Base-by-base conservation (phyloP, 371 early-diverging fungal species). In the Chytridium lagenaria region DNA sequence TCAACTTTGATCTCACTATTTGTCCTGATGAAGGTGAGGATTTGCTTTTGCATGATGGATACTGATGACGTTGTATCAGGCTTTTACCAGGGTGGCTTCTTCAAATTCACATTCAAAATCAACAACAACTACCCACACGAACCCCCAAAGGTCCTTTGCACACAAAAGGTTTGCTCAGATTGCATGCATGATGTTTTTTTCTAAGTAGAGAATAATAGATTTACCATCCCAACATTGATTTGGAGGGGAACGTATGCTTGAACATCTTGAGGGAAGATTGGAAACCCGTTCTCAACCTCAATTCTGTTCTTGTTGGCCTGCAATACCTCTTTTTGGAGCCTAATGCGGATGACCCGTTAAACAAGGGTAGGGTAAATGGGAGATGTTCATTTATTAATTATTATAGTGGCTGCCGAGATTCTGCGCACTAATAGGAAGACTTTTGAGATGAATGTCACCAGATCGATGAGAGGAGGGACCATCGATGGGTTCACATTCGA, bases 261-360 rank as follows among this genome's bases (percentile, higher is more conserved):
- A 99, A 99, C 83, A 98, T 99, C 72, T 87, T 99, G 72, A 93
- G 99, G 69, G 98, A 97, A 78, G 98, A 99, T 80, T 99, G 99
- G 99, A 98, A 96, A 69, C 99, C 99, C 2, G 99, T 99, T 15
- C 86, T 99, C 37, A 97, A 95, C 73, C 87, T 99, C 71, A 94
- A 96, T 80, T 91, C 98, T 49, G 93, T 99, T 39, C 80, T 99
- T 59, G 92, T 99, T 52, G 98, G 99, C 7, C 85, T 99, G 70
- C 94, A 96, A 78, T 95, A 96, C 77, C 83, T 99, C 49, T 93
- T 99, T 74, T 81, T 95, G 74, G 99, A 98, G 72, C 99, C 99
- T 0, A 99, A 99, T 82, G 95, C 99, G 0, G 94, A 97, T 52
- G 99, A 99, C 87, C 99, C 99, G 59, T 88, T 99, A 40, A 98